Percentiles rank a stretch among this genome's conserved stretches.
Evolutionary conservation across 2,329 filamentous ascomycete species (phyloP).

Genomic region (Neofusicoccum umdonicola): DNA sequence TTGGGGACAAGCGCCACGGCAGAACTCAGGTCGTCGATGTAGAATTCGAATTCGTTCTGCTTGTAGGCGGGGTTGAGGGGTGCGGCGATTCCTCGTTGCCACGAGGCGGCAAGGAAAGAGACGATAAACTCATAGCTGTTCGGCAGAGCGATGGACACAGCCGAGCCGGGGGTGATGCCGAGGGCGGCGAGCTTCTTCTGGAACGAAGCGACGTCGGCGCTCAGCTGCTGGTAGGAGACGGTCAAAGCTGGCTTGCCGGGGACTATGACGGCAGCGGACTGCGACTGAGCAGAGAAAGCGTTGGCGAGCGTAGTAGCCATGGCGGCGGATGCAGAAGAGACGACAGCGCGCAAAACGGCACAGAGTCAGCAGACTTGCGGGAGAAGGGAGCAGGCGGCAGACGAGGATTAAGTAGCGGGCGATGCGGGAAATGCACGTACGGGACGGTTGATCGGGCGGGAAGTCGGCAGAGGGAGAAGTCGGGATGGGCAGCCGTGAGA

Average conservation of each 20-base stretch:
- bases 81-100: slow-evolving; percentile 79
- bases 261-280: slow-evolving; percentile 67
- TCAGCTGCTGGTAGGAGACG: slow-evolving; percentile 68
- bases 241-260: slow-evolving; percentile 64
- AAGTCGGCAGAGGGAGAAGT: slow-evolving; percentile 10
- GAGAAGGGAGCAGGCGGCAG: neutral
- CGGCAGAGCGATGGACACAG: slow-evolving; percentile 78
- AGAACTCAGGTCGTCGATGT: slow-evolving; percentile 82
- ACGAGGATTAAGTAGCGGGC: neutral
- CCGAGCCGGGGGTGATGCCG: slow-evolving; percentile 65
- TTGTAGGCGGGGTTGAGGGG: slow-evolving; percentile 88
- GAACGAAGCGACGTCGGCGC: slow-evolving; percentile 65
- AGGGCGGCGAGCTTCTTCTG: slow-evolving; percentile 74
- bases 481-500: neutral
- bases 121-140: slow-evolving; percentile 90
- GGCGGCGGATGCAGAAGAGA: slow-evolving; percentile 20
- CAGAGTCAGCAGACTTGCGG: neutral
- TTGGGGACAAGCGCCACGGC: slow-evolving; percentile 73
- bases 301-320: slow-evolving; percentile 61
- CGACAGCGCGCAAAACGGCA: neutral
- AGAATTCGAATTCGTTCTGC: slow-evolving; percentile 88
- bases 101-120: slow-evolving; percentile 80
- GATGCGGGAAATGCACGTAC: neutral
- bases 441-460: slow-evolving; percentile 2
- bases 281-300: slow-evolving; percentile 53